Evolutionary conservation across 306 rosid species (phyloP).

Genomic region (Potentilla sterilis): DNA sequence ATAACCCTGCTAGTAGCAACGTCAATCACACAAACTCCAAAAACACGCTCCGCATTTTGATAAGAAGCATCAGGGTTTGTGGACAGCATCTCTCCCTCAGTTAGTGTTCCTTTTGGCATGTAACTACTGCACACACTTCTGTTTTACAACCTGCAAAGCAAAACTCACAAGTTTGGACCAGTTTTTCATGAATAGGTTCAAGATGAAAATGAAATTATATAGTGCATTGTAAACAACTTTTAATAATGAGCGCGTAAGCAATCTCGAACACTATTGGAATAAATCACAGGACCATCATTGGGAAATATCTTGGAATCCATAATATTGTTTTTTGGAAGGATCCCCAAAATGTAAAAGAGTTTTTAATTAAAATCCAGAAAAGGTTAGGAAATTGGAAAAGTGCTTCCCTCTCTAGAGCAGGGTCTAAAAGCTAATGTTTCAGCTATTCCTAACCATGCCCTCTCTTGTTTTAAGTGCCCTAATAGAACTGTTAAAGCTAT

Average conservation of each 20-base stretch:
- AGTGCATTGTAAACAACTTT: slow-evolving; percentile 7
- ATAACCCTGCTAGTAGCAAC: slow-evolving; percentile 73
- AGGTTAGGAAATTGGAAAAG: not conserved
- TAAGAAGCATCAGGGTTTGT: slow-evolving; percentile 81
- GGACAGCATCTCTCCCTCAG: slow-evolving; percentile 81
- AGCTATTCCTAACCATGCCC: no score
- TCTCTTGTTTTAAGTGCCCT: no score
- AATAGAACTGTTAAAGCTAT: no score
- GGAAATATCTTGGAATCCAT: not conserved
- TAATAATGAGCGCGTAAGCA: no score
- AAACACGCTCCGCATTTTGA: slow-evolving; percentile 47
- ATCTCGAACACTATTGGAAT: no score
- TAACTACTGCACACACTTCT: slow-evolving; percentile 93
- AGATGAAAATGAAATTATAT: slow-evolving; percentile 12
- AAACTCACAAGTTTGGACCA: slow-evolving; percentile 3
- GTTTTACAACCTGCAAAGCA: slow-evolving; percentile 73
- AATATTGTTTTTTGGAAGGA: not conserved
- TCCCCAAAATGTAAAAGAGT: not conserved
- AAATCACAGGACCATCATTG: not conserved
- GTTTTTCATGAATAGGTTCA: not conserved
- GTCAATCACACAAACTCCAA: slow-evolving; percentile 85
- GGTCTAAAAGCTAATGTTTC: not conserved
- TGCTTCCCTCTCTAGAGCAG: not conserved
- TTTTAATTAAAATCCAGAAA: not conserved
- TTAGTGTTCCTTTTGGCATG: slow-evolving; percentile 88